Base-by-base conservation (phyloP, 2,329 filamentous ascomycete genomes). In the Arthrobotrys sinensis region DNA sequence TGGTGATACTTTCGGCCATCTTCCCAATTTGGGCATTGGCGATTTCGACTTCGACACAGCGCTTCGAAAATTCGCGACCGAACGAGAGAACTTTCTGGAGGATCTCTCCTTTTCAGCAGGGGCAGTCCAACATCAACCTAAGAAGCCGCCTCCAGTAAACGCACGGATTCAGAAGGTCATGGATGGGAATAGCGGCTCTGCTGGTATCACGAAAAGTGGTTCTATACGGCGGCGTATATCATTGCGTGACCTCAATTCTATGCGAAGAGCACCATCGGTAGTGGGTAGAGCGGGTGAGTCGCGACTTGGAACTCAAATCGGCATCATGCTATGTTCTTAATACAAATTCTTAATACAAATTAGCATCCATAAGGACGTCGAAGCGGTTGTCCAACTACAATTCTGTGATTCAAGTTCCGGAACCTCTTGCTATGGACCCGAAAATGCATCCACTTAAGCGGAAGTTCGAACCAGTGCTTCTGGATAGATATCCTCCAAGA, bases 341-440 rank as follows among this genome's bases (percentile, higher is more conserved):
- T 65, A 63, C 7, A 57, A 21, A 10, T 36, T 7, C 5, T 14
- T 32, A 28, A 53, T 55, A 36, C 10, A 24, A 80, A 80, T 79
- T 81, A 89, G 89, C 89, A 80, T 93, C 91, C 24, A 88, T 91
- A 80, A 91, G 94, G 81, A 97, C 94, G 4, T 91, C 94, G 43
- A 96, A 91, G 85, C 90, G 96, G 82, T 86, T 98, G 80, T 98
- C 95, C 85, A 97, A 97, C 84, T 99, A 99, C 85, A 98, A 98
- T 84, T 97, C 96, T 0, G 96, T 99, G 65, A 98, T 99, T 67
- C 96, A 96, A 12, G 91, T 90, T 1, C 96, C 96, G 11, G 93
- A 98, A 84, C 95, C 95, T 8, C 90, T 98, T 80, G 93, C 96
- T 72, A 90, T 91, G 64, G 92, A 95, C 76, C 93, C 94, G 16